Percentiles rank a stretch among this genome's conserved stretches.
Evolutionary conservation across 2,329 filamentous ascomycete species (phyloP).

Genomic region (Neofusicoccum laricinum): DNA sequence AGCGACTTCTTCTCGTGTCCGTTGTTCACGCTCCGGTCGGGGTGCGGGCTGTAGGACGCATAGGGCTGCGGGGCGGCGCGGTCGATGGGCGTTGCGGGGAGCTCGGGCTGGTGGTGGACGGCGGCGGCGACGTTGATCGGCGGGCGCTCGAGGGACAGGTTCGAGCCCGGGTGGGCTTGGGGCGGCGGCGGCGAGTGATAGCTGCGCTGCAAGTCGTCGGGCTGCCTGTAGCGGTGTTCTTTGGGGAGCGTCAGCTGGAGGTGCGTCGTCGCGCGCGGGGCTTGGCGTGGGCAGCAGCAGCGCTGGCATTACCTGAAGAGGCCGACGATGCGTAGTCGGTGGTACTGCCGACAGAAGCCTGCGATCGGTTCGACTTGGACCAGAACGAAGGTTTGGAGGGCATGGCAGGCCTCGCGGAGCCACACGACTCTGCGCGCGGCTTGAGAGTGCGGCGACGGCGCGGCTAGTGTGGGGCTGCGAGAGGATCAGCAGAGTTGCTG

Average conservation of each 20-base stretch:
- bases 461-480: conserved; percentile 14
- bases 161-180: conserved; percentile 15
- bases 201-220: conserved; percentile 12
- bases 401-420: conserved; percentile 28
- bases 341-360: conserved; percentile 34
- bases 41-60: conserved; percentile 11
- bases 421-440: conserved; percentile 5
- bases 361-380: conserved; percentile 39
- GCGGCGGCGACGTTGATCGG: conserved; percentile 19
- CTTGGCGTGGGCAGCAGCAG: conserved; percentile 22
- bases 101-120: conserved; percentile 19
- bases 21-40: conserved; percentile 6
- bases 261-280: conserved; percentile 20
- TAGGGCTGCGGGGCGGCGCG: conserved; percentile 18
- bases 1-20: conserved; percentile 17
- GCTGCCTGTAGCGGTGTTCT: conserved; percentile 12
- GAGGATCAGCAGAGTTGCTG: conserved; percentile 15
- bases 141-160: conserved; percentile 30
- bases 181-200: neutral
- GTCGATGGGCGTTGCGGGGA: conserved; percentile 25
- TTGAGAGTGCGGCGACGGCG: neutral
- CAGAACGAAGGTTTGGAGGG: conserved; percentile 33
- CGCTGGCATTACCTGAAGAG: conserved; percentile 30
- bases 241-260: neutral
- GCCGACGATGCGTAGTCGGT: conserved; percentile 34